These are phyloP conservation scores for Globisporangium viniferum DNA, from an alignment of 352 stramenopile species.

Conservation along the genomic window DNA sequence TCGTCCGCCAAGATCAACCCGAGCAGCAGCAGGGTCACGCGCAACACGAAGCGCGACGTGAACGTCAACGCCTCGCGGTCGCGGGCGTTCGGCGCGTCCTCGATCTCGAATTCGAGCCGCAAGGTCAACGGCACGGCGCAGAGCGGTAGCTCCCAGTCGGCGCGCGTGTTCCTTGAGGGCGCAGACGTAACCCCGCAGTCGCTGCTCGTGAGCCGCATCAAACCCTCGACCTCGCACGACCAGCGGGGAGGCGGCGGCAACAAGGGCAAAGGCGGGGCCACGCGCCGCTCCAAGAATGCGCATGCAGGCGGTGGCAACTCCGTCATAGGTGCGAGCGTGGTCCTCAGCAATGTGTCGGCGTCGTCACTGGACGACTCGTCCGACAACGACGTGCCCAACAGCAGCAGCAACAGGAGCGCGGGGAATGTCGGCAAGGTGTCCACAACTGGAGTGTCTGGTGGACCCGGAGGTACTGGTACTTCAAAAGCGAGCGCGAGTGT, in stretches of 20 bases:
- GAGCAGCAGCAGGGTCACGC: conserved; percentile 28
- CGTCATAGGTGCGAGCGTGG: conserved; percentile 42
- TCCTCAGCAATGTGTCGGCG: conserved; percentile 46
- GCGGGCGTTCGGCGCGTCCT: conserved; percentile 51
- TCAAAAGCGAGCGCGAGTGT: conserved; percentile 1
- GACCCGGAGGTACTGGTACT: background rate
- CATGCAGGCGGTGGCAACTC: conserved; percentile 24
- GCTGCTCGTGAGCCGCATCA: conserved; percentile 69
- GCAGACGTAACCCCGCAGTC: conserved; percentile 76
- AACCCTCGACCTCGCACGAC: conserved; percentile 38
- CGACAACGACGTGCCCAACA: conserved; percentile 26
- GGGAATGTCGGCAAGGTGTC: background rate
- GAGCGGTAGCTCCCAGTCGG: conserved; percentile 29
- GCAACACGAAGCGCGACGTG: conserved; percentile 43
- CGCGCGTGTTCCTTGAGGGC: conserved; percentile 68
- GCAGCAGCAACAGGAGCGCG: background rate
- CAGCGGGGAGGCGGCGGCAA: conserved; percentile 14
- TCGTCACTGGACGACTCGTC: conserved; percentile 61
- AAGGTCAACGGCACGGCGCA: conserved; percentile 44
- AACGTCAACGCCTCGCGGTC: conserved; percentile 55
- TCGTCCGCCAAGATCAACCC: conserved; percentile 38
- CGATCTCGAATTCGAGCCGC: conserved; percentile 67
- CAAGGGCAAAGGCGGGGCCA: conserved; percentile 24
- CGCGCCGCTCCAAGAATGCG: conserved; percentile 28
- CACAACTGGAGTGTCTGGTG: background rate